phyloP scores from a whole-genome alignment of 1,139 yeast species.

The Sugiyamaella japonica region DNA sequence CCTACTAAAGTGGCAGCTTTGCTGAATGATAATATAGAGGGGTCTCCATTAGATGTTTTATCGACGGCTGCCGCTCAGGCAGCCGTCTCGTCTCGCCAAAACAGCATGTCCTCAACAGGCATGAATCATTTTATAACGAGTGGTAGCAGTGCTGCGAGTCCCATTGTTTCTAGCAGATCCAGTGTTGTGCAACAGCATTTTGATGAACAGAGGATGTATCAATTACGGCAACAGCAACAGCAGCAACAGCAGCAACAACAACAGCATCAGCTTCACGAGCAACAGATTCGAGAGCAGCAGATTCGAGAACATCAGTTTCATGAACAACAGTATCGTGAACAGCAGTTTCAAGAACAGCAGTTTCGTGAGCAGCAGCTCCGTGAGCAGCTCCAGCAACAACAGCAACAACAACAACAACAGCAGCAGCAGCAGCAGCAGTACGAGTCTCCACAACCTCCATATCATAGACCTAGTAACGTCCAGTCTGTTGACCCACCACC shows the following conservation, averaged over 20 bases:
- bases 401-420: too few relatives aligned
- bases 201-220: conserved; percentile 1
- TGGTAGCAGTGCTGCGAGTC: conserved; percentile 7
- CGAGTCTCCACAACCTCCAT: conserved; percentile 1
- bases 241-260: conserved; percentile 5
- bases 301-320: neutral
- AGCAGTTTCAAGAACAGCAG: neutral
- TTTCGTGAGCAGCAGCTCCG: conserved; percentile 3
- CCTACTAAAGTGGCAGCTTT: conserved; percentile 35
- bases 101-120: conserved; percentile 6
- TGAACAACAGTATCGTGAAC: conserved; percentile 1
- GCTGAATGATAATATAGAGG: conserved; percentile 32
- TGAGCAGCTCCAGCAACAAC: too few relatives aligned
- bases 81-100: conserved; percentile 8
- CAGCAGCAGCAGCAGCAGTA: conserved; percentile 3
- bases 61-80: conserved; percentile 20
- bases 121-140: neutral
- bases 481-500: neutral
- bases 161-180: conserved; percentile 2
- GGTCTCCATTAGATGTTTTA: conserved; percentile 20
- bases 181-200: conserved; percentile 1
- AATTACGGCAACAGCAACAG: conserved; percentile 8
- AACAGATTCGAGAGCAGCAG: conserved; percentile 3
- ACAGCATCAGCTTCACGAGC: neutral
- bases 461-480: neutral